Base-by-base conservation (phyloP, 2,329 filamentous ascomycete species). In the Aspergillus pseudonomiae region DNA sequence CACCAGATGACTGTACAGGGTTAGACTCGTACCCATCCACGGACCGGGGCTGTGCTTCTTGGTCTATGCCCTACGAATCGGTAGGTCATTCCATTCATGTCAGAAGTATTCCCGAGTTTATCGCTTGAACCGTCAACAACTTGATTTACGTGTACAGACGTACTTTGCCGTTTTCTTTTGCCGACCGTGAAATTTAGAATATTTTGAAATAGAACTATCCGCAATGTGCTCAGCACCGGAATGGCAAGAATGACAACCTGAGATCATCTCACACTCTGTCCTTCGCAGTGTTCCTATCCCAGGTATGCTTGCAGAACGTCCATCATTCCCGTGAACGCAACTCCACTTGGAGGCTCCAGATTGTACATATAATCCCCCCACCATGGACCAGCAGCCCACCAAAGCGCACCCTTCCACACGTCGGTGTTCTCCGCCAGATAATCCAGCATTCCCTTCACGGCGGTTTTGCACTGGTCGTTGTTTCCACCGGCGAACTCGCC, bases 321-420 rank as follows among this genome's bases (percentile, higher is more conserved):
- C 65, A 75, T n/a, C 65, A 74, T 71, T 28, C 72, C 68, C 57
- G 68, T 68, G 73, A 81, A 85, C 6, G 80, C 82, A 19, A 69
- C 65, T 0, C 83, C 83, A 64, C 61, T 75, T 7, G 78, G 72
- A 0, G 85, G 84, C 77, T 86, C 85, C 69, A 86, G 79, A 53
- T 70, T 77, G 59, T 75, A 84, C 52, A 83, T 82, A 62, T 85
- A 84, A 61, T 78, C 71, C 0, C 68, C 80, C 83, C 81, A 79
- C 77, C 75, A 86, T 2, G 84, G 84, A 0, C 85, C 85, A 26
- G 83, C 85, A 34, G 82, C 81, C 84, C 85, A 87, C 83, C 83
- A 87, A 0, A 82, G 56, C 0, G 79, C 82, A 14, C 85, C 85
- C 39, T 72, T 74, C 85, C 85, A 86, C 3, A 86, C 83, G 73